Percentiles rank a stretch among this genome's conserved stretches.
Conservation (phyloP, 805 yeast species). For the Candida fluviatilis region DNA sequence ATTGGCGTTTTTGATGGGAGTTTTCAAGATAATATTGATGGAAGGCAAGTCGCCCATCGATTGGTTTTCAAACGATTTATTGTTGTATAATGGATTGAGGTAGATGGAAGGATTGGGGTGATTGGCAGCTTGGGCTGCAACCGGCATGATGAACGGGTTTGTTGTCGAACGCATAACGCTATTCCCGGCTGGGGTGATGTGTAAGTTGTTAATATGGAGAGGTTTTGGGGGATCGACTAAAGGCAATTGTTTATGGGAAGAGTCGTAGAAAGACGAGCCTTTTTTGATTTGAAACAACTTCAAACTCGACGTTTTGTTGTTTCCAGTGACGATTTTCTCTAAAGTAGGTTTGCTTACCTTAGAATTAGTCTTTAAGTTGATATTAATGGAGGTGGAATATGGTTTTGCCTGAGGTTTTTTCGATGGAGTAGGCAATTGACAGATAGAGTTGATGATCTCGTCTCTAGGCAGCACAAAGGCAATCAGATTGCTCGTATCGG, state of each 20-base stretch:
- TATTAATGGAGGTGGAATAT: conserved; percentile 17
- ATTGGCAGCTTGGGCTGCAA: conserved; percentile 5
- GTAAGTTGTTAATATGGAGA: conserved; percentile 2
- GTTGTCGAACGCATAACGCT: background rate
- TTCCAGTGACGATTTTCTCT: conserved; percentile 10
- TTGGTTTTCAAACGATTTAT: background rate
- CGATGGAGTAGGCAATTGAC: conserved; percentile 14
- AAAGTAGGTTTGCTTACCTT: conserved; percentile 17
- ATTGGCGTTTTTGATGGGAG: conserved; percentile 35
- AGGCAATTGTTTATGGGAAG: conserved; percentile 7
- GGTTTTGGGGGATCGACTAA: conserved; percentile 6
- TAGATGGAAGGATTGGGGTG: conserved; percentile 6
- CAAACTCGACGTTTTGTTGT: conserved; percentile 16
- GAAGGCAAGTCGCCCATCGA: conserved; percentile 26
- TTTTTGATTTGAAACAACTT: conserved; percentile 37
- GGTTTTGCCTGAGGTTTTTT: conserved; percentile 6
- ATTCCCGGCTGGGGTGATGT: background rate
- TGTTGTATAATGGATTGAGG: conserved; percentile 7
- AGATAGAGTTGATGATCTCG: conserved; percentile 3
- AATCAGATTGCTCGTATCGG: background rate
- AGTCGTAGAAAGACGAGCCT: conserved; percentile 25
- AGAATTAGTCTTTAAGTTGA: conserved; percentile 19
- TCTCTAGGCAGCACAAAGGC: background rate
- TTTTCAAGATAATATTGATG: conserved; percentile 40
- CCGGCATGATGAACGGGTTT: conserved; percentile 8